phyloP scores from a whole-genome alignment of 495 filamentous ascomycete species.

The Tuber aestivum region DNA sequence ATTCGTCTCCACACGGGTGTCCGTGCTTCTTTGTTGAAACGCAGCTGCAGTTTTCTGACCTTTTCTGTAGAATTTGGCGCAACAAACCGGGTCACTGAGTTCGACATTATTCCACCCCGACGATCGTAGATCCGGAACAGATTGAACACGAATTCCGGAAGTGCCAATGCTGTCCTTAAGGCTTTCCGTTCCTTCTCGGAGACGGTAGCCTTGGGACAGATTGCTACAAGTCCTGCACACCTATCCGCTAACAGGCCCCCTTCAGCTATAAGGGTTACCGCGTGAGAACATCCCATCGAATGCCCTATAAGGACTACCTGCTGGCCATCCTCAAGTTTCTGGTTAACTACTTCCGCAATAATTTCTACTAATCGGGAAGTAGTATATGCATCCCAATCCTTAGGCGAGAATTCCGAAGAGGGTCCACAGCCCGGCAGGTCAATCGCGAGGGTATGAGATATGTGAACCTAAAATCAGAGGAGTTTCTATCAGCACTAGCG shows the following conservation, averaged over 20 bases:
- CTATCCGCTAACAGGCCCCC: constrained; percentile 52
- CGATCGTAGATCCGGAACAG: constrained; percentile 75
- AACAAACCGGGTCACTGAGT: constrained; percentile 73
- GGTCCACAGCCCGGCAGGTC: constrained; percentile 82
- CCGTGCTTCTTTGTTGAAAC: constrained; percentile 75
- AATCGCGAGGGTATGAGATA: constrained; percentile 81
- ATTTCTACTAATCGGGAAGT: constrained; percentile 69
- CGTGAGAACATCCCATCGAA: constrained; percentile 78
- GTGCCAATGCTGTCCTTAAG: constrained; percentile 54
- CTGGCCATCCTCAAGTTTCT: constrained; percentile 61
- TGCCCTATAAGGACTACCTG: constrained; percentile 77
- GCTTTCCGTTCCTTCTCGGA: constrained; percentile 50
- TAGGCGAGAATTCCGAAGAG: constrained; percentile 63
- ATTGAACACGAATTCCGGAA: constrained; percentile 70
- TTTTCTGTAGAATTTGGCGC: constrained; percentile 67
- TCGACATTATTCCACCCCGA: constrained; percentile 67
- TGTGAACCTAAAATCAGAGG: constrained; percentile 51
- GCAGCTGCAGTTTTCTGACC: constrained; percentile 68
- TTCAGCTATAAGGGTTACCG: constrained; percentile 64
- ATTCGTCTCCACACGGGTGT: constrained; percentile 79
- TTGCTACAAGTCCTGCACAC: constrained; percentile 68
- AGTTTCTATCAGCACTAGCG: constrained; percentile 11
- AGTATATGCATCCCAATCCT: constrained; percentile 70
- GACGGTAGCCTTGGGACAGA: constrained; percentile 69
- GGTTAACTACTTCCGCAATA: constrained; percentile 63